Percentiles rank a stretch among this genome's conserved stretches.
phyloP scores from a whole-genome alignment of 2,329 filamentous ascomycete genomes.

The Botryotinia calthae region DNA sequence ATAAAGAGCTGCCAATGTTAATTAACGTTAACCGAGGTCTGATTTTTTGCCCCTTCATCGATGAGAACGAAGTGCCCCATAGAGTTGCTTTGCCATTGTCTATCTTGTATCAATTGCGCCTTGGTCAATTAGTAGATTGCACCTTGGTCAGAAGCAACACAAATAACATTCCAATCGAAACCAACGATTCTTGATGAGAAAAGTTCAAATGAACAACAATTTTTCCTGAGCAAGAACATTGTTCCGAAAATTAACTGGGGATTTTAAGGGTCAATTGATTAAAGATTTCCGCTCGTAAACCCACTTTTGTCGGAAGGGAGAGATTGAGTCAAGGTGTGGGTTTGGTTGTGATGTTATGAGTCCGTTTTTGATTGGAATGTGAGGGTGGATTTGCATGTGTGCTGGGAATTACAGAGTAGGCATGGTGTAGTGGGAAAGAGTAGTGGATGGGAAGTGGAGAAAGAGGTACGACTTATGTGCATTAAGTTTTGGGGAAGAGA shows the following conservation, averaged over 20 bases:
- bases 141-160: neutral
- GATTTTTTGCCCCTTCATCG: neutral
- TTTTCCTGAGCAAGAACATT: neutral
- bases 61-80: neutral
- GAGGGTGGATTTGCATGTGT: neutral
- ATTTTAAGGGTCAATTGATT: neutral
- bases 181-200: neutral
- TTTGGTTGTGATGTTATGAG: neutral
- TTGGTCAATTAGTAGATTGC: too few relatives aligned
- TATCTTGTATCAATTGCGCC: neutral
- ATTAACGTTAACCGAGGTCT: slow-evolving; percentile 3
- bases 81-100: neutral
- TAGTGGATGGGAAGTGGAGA: neutral
- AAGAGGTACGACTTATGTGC: neutral
- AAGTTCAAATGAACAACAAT: neutral
- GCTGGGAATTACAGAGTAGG: neutral
- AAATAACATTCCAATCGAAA: neutral
- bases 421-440: neutral
- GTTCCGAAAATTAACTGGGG: neutral
- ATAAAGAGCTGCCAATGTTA: neutral
- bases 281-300: neutral
- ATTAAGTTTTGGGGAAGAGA: neutral
- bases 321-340: neutral
- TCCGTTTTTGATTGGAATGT: neutral
- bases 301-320: neutral